Percentiles rank a stretch among this genome's conserved stretches.
These are phyloP conservation scores for Populus simonii DNA, from an alignment of 345 rosid genomes.

Conservation along the genomic window DNA sequence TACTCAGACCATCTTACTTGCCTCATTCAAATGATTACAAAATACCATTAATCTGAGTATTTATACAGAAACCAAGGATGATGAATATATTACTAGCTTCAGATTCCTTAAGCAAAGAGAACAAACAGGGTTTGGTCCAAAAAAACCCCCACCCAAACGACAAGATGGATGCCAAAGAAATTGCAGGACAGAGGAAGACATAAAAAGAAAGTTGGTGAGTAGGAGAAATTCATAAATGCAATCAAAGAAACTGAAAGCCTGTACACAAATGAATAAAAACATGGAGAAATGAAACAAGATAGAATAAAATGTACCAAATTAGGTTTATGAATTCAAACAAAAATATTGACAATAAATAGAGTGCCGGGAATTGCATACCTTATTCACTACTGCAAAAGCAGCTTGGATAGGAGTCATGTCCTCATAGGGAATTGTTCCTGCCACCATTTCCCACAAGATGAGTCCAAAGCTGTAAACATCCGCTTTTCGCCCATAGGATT, in stretches of 20 bases:
- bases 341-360: background rate
- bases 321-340: background rate
- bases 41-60: background rate
- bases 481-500: slow-evolving; percentile 76
- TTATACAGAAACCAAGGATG: background rate
- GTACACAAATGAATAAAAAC: background rate
- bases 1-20: background rate
- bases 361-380: slow-evolving; percentile 41
- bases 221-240: background rate
- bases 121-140: background rate
- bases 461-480: slow-evolving; percentile 97
- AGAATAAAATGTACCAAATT: background rate
- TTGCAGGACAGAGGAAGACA: background rate
- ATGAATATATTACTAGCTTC: background rate
- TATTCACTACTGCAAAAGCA: slow-evolving; percentile 96
- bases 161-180: background rate
- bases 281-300: background rate
- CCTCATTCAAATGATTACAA: background rate
- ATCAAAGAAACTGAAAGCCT: background rate
- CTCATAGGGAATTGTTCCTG: slow-evolving; percentile 88
- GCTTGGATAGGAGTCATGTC: slow-evolving; percentile 99
- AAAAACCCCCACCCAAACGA: background rate
- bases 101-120: background rate
- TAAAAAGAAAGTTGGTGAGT: background rate
- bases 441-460: slow-evolving; percentile 93